phyloP scores from a whole-genome alignment of 768 basidiomycete genomes.

The Kwoniella sp. region DNA sequence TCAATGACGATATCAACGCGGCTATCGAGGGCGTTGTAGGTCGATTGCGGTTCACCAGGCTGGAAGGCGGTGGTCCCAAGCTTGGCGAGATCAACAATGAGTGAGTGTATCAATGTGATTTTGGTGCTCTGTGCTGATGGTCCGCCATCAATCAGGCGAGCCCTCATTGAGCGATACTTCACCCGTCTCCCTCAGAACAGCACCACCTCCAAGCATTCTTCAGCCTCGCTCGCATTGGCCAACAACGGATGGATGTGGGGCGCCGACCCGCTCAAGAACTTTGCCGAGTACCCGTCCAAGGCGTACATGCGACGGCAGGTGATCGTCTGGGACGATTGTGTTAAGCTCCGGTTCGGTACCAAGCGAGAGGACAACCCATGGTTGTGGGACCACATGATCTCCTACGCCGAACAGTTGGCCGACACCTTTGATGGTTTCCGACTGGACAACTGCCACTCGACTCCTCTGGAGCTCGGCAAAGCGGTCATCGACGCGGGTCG shows the following conservation, averaged over 20 bases:
- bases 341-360: conserved; percentile 90
- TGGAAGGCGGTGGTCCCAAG: conserved; percentile 79
- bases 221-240: conserved; percentile 68
- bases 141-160: conserved; percentile 55
- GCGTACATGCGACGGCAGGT: conserved; percentile 93
- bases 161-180: conserved; percentile 88
- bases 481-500: conserved; percentile 86
- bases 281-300: conserved; percentile 85
- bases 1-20: conserved; percentile 72
- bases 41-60: conserved; percentile 70
- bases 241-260: conserved; percentile 99
- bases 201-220: conserved; percentile 54
- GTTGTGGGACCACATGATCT: conserved; percentile 87
- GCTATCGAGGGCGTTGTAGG: conserved; percentile 72
- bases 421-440: conserved; percentile 88
- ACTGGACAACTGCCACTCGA: conserved; percentile 97
- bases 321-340: conserved; percentile 96
- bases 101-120: conserved; percentile 52
- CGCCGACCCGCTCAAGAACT: conserved; percentile 89
- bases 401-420: conserved; percentile 77
- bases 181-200: conserved; percentile 63
- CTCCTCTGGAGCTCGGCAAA: conserved; percentile 94
- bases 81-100: conserved; percentile 69
- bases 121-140: not conserved
- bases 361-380: conserved; percentile 78